Percentiles rank a stretch among this genome's conserved stretches.
Conservation (phyloP, 2,329 filamentous ascomycete species). For the Curvularia spicifera region DNA sequence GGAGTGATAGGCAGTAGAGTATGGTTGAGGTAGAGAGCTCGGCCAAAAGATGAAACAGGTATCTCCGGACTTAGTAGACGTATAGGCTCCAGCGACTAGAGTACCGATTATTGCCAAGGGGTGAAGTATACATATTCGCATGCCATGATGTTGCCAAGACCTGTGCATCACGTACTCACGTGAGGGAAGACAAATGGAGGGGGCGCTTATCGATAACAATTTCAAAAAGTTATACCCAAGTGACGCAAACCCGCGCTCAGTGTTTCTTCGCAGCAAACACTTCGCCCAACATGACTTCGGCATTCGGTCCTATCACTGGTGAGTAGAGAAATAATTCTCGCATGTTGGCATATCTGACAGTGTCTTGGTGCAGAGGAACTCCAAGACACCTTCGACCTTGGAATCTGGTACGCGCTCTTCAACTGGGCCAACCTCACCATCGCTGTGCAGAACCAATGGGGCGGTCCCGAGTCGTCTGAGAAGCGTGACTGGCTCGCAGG, state of each 20-base stretch:
- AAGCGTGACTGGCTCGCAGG: slow-evolving; percentile 98
- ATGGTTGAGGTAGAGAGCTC: too few species aligned
- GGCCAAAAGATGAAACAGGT: too few species aligned
- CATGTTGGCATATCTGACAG: slow-evolving; percentile 16
- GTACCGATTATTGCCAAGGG: too few species aligned
- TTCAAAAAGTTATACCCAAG: slow-evolving; percentile 9
- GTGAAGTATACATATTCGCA: too few species aligned
- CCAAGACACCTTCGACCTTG: slow-evolving; percentile 71
- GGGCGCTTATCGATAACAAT: slow-evolving; percentile 13
- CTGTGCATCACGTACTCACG: slow-evolving; percentile 1
- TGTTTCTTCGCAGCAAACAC: slow-evolving; percentile 6
- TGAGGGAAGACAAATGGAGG: slow-evolving; percentile 6
- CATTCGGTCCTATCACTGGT: slow-evolving; percentile 14
- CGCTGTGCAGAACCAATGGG: slow-evolving; percentile 86
- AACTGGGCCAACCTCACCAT: slow-evolving; percentile 88
- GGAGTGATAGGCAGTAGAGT: too few species aligned
- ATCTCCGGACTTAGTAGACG: too few species aligned
- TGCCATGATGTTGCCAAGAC: too few species aligned
- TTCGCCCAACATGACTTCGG: slow-evolving; percentile 12
- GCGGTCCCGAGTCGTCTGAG: slow-evolving; percentile 78
- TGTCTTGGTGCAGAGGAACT: slow-evolving; percentile 26
- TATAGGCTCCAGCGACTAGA: too few species aligned
- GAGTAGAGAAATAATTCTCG: background rate
- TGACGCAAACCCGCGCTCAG: slow-evolving; percentile 14
- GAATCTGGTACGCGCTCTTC: slow-evolving; percentile 82